Percentiles rank a stretch among this genome's conserved stretches.
Conservation (phyloP, 2,329 filamentous ascomycete species). For the Cucurbitaria berberidis region DNA sequence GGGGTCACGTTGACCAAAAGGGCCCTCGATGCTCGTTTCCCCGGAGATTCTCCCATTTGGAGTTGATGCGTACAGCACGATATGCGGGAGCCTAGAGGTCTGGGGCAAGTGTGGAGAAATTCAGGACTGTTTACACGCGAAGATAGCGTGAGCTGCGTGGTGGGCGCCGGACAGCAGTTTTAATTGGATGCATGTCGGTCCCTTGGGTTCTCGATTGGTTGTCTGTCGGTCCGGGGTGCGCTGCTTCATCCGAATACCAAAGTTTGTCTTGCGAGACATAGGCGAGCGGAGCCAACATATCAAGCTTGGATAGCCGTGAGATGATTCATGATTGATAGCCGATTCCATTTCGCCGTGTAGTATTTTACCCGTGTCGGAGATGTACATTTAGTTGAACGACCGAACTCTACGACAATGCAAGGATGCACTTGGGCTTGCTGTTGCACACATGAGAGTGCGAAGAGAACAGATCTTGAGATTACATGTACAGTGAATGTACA, state of each 20-base stretch:
- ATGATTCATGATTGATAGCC: not conserved
- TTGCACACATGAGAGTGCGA: too few relatives aligned
- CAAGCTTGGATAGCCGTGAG: not conserved
- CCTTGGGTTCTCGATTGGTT: slow-evolving; percentile 12
- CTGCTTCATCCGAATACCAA: not conserved
- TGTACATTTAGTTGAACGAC: not conserved
- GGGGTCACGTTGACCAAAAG: slow-evolving; percentile 14
- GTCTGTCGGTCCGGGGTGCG: slow-evolving; percentile 18
- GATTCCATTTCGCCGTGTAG: not conserved
- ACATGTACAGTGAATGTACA: too few relatives aligned
- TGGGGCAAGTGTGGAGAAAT: slow-evolving; percentile 14
- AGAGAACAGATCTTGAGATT: too few relatives aligned
- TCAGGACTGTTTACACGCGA: slow-evolving; percentile 3
- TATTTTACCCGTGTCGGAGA: not conserved
- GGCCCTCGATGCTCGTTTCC: slow-evolving; percentile 4
- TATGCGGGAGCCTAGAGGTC: slow-evolving; percentile 6
- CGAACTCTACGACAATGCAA: too few relatives aligned
- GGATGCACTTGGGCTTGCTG: too few relatives aligned
- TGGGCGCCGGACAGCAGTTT: not conserved
- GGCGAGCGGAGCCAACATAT: not conserved
- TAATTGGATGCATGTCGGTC: slow-evolving; percentile 26
- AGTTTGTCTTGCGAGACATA: not conserved
- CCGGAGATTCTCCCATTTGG: slow-evolving; percentile 18
- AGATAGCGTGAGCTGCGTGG: slow-evolving; percentile 4
- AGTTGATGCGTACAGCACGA: not conserved